Percentiles rank a stretch among this genome's conserved stretches.
Evolutionary conservation across 2,329 filamentous ascomycete species (phyloP).

Genomic region (Aspergillus aculeatinus): DNA sequence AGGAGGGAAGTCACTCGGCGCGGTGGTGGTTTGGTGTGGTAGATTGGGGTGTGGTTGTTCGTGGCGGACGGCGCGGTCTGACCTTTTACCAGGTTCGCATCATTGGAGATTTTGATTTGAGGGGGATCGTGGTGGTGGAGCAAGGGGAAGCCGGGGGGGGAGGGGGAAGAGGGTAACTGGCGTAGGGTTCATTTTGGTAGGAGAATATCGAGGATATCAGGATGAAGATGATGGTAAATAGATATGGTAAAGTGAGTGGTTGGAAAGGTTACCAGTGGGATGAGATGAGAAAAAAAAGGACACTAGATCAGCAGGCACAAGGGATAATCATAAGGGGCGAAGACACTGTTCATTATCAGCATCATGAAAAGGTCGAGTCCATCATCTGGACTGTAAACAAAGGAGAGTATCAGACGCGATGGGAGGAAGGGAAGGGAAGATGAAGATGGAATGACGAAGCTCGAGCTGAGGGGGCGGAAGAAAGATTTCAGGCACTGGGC

Average conservation of each 20-base stretch:
- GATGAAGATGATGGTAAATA: too few species aligned
- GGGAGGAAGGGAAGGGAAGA: constrained; percentile 1
- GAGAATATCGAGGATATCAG: too few species aligned
- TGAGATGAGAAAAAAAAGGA: too few species aligned
- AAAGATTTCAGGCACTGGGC: constrained; percentile 1
- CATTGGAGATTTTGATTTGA: constrained; percentile 35
- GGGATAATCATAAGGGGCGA: too few species aligned
- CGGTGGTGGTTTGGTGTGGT: constrained; percentile 18
- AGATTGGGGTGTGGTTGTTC: constrained; percentile 6
- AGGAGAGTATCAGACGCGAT: not conserved
- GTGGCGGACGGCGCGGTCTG: constrained; percentile 32
- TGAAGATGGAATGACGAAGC: not conserved
- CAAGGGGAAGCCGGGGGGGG: not conserved
- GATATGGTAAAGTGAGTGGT: too few species aligned
- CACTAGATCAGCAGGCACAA: too few species aligned
- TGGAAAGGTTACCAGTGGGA: too few species aligned
- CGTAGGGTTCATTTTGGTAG: too few species aligned
- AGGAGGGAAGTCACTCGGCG: not conserved
- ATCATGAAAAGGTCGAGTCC: not conserved
- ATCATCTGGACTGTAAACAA: not conserved
- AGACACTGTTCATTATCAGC: not conserved
- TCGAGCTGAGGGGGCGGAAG: not conserved
- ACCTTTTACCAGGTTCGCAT: constrained; percentile 50
- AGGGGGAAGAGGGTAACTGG: not conserved
- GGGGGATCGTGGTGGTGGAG: constrained; percentile 1